Conservation (phyloP, 352 stramenopile genomes). For the Elongisporangium anandrum region DNA sequence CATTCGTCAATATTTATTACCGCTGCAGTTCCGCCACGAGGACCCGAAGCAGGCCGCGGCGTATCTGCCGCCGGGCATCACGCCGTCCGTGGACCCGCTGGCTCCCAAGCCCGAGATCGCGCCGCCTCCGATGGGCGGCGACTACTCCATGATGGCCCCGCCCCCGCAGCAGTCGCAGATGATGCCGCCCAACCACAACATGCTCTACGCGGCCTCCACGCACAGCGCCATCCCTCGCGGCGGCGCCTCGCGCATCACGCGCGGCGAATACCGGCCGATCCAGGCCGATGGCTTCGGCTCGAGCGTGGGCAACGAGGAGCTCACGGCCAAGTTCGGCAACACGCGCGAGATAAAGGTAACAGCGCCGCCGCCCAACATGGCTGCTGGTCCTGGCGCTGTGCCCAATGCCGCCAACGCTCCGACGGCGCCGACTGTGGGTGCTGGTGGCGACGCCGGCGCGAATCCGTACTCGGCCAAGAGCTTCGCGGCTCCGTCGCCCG, state of each 20-base stretch:
- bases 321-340: constrained; percentile 90
- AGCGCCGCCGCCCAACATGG: constrained; percentile 51
- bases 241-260: constrained; percentile 42
- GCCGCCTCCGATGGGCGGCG: constrained; percentile 52
- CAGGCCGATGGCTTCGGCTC: constrained; percentile 87
- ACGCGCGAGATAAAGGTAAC: constrained; percentile 75
- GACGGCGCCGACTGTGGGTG: constrained; percentile 8
- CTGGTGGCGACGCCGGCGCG: constrained; percentile 10
- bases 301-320: constrained; percentile 84
- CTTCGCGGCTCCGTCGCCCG: constrained; percentile 22
- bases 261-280: constrained; percentile 77
- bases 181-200: constrained; percentile 39
- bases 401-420: constrained; percentile 8
- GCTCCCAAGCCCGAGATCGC: constrained; percentile 59
- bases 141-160: constrained; percentile 28
- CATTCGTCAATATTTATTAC: constrained; percentile 80
- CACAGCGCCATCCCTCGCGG: constrained; percentile 78
- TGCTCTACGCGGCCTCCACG: constrained; percentile 70
- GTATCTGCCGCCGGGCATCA: constrained; percentile 72
- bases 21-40: constrained; percentile 86
- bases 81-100: constrained; percentile 60
- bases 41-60: constrained; percentile 54
- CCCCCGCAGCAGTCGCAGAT: constrained; percentile 12
- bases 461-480: constrained; percentile 60
- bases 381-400: constrained; percentile 6